Evolutionary conservation across 2,329 filamentous ascomycete species (phyloP).

Genomic region (Diplodia sapinea): DNA sequence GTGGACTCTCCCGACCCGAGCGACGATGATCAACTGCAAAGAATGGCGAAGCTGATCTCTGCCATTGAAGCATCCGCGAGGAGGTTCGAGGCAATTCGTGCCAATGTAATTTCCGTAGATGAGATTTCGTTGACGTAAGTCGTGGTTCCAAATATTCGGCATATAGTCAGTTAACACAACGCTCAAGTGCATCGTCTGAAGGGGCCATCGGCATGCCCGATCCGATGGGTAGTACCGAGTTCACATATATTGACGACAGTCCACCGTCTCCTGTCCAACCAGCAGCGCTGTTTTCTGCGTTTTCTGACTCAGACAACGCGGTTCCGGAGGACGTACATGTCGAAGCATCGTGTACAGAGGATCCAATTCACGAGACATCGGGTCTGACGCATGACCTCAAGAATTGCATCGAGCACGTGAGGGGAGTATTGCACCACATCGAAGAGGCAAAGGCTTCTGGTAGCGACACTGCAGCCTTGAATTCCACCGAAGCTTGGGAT

Average conservation of each 20-base stretch:
- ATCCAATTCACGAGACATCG: not conserved
- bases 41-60: not conserved
- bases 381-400: not conserved
- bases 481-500: not conserved
- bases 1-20: not conserved
- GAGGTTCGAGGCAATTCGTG: not conserved
- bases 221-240: constrained; percentile 5
- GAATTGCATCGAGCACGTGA: constrained; percentile 1
- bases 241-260: constrained; percentile 22
- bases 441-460: not conserved
- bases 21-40: not conserved
- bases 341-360: not conserved
- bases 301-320: constrained; percentile 1
- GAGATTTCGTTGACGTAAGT: not conserved
- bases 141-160: not conserved
- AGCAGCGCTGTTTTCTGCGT: not conserved
- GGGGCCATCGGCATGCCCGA: not conserved
- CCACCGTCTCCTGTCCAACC: constrained; percentile 3
- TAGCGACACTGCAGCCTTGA: not conserved
- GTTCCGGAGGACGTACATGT: not conserved
- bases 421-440: constrained; percentile 2
- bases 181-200: not conserved
- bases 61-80: not conserved
- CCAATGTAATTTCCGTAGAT: not conserved
- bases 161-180: not conserved